Base-by-base conservation (phyloP, 805 yeast species). In the Candida ipomoeae region DNA sequence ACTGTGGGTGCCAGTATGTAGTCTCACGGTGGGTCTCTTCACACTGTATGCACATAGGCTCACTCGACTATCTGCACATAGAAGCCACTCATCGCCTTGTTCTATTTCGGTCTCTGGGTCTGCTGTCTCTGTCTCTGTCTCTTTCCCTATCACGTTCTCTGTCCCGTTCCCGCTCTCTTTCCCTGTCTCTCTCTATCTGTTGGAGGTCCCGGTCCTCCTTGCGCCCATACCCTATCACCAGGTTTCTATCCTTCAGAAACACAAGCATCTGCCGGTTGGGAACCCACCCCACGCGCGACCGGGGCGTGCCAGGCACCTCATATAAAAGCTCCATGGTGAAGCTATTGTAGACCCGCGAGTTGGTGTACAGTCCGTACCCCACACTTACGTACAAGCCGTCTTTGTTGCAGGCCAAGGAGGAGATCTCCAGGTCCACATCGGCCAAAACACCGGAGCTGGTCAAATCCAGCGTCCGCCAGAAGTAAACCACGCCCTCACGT, bases 401-500 rank as follows among this genome's bases (percentile, higher is more conserved):
- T 45, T 69, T 62, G 31, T 76, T 70, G 17, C 70, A 60, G 32
- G 68, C 71, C 13, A 80, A 55, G 13, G 70, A 56, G 2, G 68
- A 56, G 7, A 81, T 62, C 1, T 79, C 69, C 50, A 75, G 76
- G 58, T 78, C 80, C 4, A 73, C 62, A 32, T 67, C 56, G 35
- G 76, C 62, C 11, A 77, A 57, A 0, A 76, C 73, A 34, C 62
- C 60, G n/a, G 59, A 50, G 42, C 67, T 48, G 15, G 71, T 63
- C 64, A 80, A 63, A 26, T 70, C 68, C 1, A 61, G 52, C 6
- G 76, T 60, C 37, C 70, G 67, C 84, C 84, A 82, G 10, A 80
- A 37, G 17, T 81, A 71, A 6, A 80, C 73, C 17, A 77, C 70
- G 23, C 86, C 86, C 52, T 82, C 87, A 49, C 74, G 75, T 17